These are phyloP conservation scores for Lentinula aciculospora DNA, from an alignment of 768 basidiomycete species.

Conservation along the genomic window DNA sequence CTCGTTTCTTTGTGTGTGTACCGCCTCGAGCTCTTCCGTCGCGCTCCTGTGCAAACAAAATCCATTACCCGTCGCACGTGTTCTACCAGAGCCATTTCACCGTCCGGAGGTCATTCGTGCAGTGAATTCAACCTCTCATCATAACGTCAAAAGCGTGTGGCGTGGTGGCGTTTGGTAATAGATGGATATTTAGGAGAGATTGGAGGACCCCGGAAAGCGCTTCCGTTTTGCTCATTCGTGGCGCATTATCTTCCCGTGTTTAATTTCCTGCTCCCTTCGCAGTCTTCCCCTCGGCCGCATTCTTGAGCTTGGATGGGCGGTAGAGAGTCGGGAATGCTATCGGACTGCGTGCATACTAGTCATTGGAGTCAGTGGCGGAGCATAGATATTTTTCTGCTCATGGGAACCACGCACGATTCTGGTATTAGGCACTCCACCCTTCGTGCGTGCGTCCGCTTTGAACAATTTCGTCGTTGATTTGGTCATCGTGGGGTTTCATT, in stretches of 20 bases:
- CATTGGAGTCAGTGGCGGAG: background rate
- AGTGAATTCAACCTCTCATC: background rate
- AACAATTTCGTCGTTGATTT: background rate
- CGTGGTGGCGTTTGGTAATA: background rate
- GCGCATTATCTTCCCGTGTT: constrained; percentile 21
- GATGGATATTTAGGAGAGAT: background rate
- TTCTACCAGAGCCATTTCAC: background rate
- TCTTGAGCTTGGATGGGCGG: background rate
- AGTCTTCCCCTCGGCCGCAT: background rate
- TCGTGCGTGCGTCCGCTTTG: constrained; percentile 10
- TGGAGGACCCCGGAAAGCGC: constrained; percentile 1
- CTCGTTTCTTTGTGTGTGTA: too few relatives aligned
- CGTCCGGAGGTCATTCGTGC: too few relatives aligned
- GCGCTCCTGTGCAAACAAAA: too few relatives aligned
- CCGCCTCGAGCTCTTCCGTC: too few relatives aligned
- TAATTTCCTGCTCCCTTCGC: constrained; percentile 27
- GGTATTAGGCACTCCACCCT: constrained; percentile 26
- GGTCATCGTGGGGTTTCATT: background rate
- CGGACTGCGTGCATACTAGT: background rate
- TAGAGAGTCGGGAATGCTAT: too few relatives aligned
- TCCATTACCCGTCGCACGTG: background rate
- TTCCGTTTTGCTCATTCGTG: background rate
- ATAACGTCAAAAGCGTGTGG: too few relatives aligned
- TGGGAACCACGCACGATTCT: too few relatives aligned
- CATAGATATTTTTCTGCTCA: too few relatives aligned